These are phyloP conservation scores for Silene conica DNA, from an alignment of 148 eudicot genomes.

Conservation along the genomic window DNA sequence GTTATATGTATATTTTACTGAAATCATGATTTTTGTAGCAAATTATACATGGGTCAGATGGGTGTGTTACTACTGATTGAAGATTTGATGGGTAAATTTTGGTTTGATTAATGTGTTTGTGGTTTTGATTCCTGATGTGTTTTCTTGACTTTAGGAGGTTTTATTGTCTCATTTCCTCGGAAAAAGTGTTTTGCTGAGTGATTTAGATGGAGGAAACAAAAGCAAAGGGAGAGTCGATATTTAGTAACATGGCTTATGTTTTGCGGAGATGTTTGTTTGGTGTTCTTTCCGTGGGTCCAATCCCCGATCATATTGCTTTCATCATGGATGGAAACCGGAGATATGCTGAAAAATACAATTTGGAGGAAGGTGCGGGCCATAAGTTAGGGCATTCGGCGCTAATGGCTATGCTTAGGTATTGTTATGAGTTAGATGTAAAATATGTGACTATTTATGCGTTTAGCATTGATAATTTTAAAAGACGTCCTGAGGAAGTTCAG, in stretches of 20 bases:
- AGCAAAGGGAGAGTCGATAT: conserved; percentile 13
- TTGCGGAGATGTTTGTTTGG: conserved; percentile 39
- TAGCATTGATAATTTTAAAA: conserved; percentile 67
- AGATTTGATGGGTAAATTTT: no score
- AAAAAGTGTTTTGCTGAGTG: not conserved
- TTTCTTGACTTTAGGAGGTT: not conserved
- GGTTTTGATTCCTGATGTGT: conserved; percentile 26
- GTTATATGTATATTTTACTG: no score
- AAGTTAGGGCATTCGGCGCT: conserved; percentile 44
- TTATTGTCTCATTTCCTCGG: not conserved
- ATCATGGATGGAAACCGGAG: conserved; percentile 80
- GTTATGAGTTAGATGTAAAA: conserved; percentile 55
- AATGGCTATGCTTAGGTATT: conserved; percentile 46
- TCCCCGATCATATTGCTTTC: conserved; percentile 64
- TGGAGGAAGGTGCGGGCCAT: conserved; percentile 55
- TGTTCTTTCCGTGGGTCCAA: conserved; percentile 44
- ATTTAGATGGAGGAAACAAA: conserved; percentile 13
- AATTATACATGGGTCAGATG: no score
- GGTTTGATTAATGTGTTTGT: no score
- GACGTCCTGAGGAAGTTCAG: conserved; percentile 61
- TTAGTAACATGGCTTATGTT: conserved; percentile 20
- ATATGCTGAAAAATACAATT: conserved; percentile 45
- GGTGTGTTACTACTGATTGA: not conserved
- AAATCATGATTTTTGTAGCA: no score
- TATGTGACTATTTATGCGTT: conserved; percentile 59